Base-by-base conservation (phyloP, 2,329 filamentous ascomycete species). In the Penicillium paneum region DNA sequence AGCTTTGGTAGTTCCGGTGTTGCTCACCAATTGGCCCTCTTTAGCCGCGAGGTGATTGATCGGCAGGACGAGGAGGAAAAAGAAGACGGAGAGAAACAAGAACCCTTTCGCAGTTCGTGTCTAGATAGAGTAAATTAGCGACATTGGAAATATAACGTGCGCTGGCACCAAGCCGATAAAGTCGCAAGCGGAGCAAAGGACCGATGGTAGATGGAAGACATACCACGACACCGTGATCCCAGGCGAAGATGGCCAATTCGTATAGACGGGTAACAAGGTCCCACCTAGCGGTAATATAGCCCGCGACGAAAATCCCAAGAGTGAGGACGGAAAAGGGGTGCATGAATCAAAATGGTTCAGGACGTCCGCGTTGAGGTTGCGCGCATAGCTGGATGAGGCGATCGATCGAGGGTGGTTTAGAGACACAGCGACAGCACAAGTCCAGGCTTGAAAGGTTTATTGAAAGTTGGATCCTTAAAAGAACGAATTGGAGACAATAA, bases 221-320 rank as follows among this genome's bases (percentile, higher is more conserved):
- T 79, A 96, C 91, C 72, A 97, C 89, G 68, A 99, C 94, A 72
- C 93, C 91, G 90, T 97, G 90, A 75, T 97, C 90, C 91, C 92
- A 97, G 65, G 95, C 94, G 75, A 97, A 99, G 63, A 96, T 89
- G 65, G 91, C 89, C 68, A 99, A 85, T 78, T 99, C 93, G 87
- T 97, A 96, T 68, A 97, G 83, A 69, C 92, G 88, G 67, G 93
- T 97, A 65, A 97, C 91, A 60, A 99, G 87, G 78, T 97, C 94
- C 92, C 94, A 99, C 81, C 94, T 89, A 72, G 94, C 94, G 78
- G 94, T 99, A 75, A 93, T 97, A 83, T 99, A 99, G 76, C 94
- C 94, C 79, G 94, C 93, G 83, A 97, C 89, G 81, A 99, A 99
- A 80, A 99, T 97, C 79, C 89, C 91, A 79, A 96, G 86, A 70